A percentile compares a stretch with the other conserved stretches of the same genome.
phyloP scores from a whole-genome alignment of 2,329 filamentous ascomycete genomes.

The Stemphylium beticola region DNA sequence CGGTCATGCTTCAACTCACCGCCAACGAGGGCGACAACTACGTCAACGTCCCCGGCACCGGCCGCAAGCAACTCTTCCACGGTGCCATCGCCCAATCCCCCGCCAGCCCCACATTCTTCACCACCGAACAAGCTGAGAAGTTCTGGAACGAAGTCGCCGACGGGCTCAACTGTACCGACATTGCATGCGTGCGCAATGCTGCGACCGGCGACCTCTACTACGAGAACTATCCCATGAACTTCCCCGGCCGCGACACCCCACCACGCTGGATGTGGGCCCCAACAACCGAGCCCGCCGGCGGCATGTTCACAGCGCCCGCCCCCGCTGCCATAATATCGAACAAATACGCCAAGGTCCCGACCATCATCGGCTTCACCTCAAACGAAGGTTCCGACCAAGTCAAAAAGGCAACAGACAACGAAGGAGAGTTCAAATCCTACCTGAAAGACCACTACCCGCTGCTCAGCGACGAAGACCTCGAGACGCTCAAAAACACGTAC shows the following conservation, averaged over 20 bases:
- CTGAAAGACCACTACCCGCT: constrained; percentile 53
- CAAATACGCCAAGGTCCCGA: constrained; percentile 39
- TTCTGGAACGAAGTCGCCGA: constrained; percentile 41
- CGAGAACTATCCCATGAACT: constrained; percentile 44
- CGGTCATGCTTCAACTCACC: constrained; percentile 38
- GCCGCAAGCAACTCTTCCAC: constrained; percentile 39
- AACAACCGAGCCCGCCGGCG: constrained; percentile 37
- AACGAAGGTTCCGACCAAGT: constrained; percentile 52
- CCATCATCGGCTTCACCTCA: constrained; percentile 42
- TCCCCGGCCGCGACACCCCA: constrained; percentile 38
- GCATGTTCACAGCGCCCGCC: constrained; percentile 38
- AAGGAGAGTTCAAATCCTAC: constrained; percentile 47
- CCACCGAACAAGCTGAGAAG: constrained; percentile 36
- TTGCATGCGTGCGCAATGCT: constrained; percentile 37
- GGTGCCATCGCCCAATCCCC: constrained; percentile 42
- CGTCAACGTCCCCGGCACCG: constrained; percentile 33
- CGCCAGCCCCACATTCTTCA: constrained; percentile 43
- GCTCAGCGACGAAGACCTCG: constrained; percentile 59
- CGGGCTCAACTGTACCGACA: constrained; percentile 40
- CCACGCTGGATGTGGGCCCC: constrained; percentile 47
- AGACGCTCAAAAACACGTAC: constrained; percentile 32
- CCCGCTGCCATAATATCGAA: constrained; percentile 36
- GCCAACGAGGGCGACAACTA: constrained; percentile 41
- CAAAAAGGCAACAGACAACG: constrained; percentile 43
- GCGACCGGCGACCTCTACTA: constrained; percentile 39